phyloP scores from a whole-genome alignment of 116 monocot species.

The Trichopus zeylanicus region DNA sequence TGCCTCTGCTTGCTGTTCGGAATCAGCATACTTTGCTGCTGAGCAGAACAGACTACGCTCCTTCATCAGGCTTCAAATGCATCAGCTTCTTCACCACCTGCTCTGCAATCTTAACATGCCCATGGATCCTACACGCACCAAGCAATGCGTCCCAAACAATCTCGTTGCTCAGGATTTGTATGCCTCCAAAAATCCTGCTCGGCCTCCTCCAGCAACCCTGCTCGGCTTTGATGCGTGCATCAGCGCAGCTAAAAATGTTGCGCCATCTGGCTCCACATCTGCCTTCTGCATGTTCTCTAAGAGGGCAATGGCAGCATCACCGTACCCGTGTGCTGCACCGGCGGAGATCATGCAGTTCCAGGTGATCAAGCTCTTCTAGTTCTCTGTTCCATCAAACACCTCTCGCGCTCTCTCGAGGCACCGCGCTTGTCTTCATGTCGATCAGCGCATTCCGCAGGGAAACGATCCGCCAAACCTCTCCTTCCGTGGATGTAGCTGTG shows the following conservation, averaged over 20 bases:
- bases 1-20: constrained; percentile 21
- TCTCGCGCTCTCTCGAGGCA: constrained; percentile 14
- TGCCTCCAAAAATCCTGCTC: constrained; percentile 13
- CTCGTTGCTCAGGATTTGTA: constrained; percentile 16
- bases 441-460: constrained; percentile 23
- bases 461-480: constrained; percentile 20
- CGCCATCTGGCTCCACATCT: constrained; percentile 14
- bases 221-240: constrained; percentile 20
- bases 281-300: constrained; percentile 2
- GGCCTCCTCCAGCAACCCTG: constrained; percentile 23
- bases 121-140: constrained; percentile 24
- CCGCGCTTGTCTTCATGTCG: constrained; percentile 26
- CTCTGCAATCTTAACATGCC: constrained; percentile 19
- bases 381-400: constrained; percentile 19
- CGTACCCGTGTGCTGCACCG: constrained; percentile 21
- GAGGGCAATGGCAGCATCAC: constrained; percentile 12
- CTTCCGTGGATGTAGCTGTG: constrained; percentile 12
- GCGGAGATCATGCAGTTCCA: constrained; percentile 30
- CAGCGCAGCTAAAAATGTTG: constrained; percentile 18
- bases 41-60: constrained; percentile 29
- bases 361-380: constrained; percentile 12
- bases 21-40: constrained; percentile 18
- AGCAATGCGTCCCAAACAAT: constrained; percentile 26
- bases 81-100: constrained; percentile 14
- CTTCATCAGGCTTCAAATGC: constrained; percentile 20